Evolutionary conservation across 2,329 filamentous ascomycete species (phyloP).

Genomic region (Cladosporium colombiae): DNA sequence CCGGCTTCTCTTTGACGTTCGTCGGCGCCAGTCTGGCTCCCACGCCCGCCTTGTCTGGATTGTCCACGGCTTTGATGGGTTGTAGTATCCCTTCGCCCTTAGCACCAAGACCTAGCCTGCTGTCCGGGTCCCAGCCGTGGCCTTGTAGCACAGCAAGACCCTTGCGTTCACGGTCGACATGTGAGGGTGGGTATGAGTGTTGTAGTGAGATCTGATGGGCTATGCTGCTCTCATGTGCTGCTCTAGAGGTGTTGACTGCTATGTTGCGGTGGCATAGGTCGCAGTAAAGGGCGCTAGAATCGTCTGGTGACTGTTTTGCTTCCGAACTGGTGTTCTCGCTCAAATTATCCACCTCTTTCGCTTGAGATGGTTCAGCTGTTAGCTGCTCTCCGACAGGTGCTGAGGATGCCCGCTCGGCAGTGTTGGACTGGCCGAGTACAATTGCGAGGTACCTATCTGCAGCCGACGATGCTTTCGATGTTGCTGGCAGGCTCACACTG

Average conservation of each 20-base stretch:
- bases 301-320: slow-evolving; percentile 8
- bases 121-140: slow-evolving; percentile 75
- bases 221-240: slow-evolving; percentile 61
- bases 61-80: slow-evolving; percentile 71
- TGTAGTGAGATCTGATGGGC: slow-evolving; percentile 70
- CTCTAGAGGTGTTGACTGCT: slow-evolving; percentile 23
- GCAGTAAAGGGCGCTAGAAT: slow-evolving; percentile 26
- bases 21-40: slow-evolving; percentile 55
- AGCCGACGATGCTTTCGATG: slow-evolving; percentile 23
- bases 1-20: slow-evolving; percentile 56
- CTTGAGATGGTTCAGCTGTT: not conserved
- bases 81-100: slow-evolving; percentile 68
- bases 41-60: slow-evolving; percentile 74
- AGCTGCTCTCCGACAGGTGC: not conserved
- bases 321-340: not conserved
- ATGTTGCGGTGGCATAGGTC: slow-evolving; percentile 42
- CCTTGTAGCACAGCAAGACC: slow-evolving; percentile 66
- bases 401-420: slow-evolving; percentile 16
- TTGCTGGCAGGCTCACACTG: slow-evolving; percentile 23
- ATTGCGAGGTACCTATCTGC: slow-evolving; percentile 67
- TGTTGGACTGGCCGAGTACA: slow-evolving; percentile 50
- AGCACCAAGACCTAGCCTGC: slow-evolving; percentile 69
- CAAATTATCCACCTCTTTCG: not conserved
- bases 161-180: slow-evolving; percentile 69
- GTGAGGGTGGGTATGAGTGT: slow-evolving; percentile 72